Evolutionary conservation across 805 yeast genomes (phyloP), one percentile per base, ranked within the genome.

Genomic region (Wickerhamomyces rabaulensis): DNA sequence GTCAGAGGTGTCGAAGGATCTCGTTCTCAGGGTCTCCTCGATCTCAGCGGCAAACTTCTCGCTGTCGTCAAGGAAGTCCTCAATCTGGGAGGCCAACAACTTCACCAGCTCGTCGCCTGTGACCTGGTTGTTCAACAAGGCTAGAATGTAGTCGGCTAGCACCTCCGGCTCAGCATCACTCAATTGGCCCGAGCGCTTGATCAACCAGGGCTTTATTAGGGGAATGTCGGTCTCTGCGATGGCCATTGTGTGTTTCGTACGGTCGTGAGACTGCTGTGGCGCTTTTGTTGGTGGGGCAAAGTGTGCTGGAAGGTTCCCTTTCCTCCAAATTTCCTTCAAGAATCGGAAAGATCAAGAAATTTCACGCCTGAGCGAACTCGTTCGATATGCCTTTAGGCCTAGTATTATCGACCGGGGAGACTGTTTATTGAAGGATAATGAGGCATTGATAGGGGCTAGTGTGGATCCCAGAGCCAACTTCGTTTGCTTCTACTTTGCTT

Each of bases 81-180:
- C 58, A 42, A 74, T 62, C 44, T 73, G 70, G 1, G 56, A 49
- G 19, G 57, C 42, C 43, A 74, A 60, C 44, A 65, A 49, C 35
- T 56, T 55, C 16, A 56, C 46, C 40, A 70, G 57, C 52, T 69
- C 71, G 1, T 52, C 64, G 5, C 54, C 63, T 9, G 70, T 56
- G 27, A 65, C 57, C 19, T 66, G 67, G 50, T 71, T 65, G 36
- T 66, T 53, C 23, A 75, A 55, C 29, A 75, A 56, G 1, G 76
- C 74, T 23, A 71, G 35, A 17, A 74, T 70, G 52, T 73, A 75
- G 41, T 74, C 78, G 1, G 73, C 62, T 46, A 75, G 54, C 22
- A 71, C 73, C 12, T 63, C 66, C 5, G 71, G 58, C 39, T 72
- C 76, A 3, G 73, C 72, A 20, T 73, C 78, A 0, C 65, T 54